phyloP scores from a whole-genome alignment of 2,329 filamentous ascomycete species.

The Cytospora chrysosperma region DNA sequence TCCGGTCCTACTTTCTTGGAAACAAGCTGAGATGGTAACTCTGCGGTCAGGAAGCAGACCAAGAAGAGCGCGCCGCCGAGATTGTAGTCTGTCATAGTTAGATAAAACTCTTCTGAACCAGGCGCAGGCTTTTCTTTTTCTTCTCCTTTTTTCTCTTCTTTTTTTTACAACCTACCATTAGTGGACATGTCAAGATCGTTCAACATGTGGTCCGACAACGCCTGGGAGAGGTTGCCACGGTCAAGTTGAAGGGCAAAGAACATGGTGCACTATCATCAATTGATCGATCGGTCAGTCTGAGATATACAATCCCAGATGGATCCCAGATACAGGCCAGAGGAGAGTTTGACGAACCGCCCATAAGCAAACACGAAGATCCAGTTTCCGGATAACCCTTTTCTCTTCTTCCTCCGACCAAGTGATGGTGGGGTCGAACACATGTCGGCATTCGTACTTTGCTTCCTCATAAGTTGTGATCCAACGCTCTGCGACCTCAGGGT shows the following conservation, averaged over 20 bases:
- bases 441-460: slow-evolving; percentile 50
- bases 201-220: slow-evolving; percentile 61
- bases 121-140: too few relatives aligned
- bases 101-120: not conserved
- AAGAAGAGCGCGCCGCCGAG: slow-evolving; percentile 51
- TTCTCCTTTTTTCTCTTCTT: too few relatives aligned
- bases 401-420: slow-evolving; percentile 55
- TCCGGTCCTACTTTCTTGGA: slow-evolving; percentile 46
- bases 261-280: slow-evolving; percentile 48
- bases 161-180: slow-evolving; percentile 43
- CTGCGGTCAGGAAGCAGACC: slow-evolving; percentile 51
- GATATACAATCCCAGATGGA: not conserved
- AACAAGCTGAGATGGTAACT: slow-evolving; percentile 58
- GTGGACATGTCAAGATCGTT: slow-evolving; percentile 47
- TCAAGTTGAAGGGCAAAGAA: slow-evolving; percentile 64
- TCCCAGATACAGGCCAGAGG: not conserved
- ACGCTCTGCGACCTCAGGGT: slow-evolving; percentile 32
- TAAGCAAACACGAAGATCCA: slow-evolving; percentile 40
- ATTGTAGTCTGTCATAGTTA: slow-evolving; percentile 40
- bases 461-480: slow-evolving; percentile 38
- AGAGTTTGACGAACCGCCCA: slow-evolving; percentile 34
- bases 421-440: slow-evolving; percentile 54
- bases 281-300: slow-evolving; percentile 27
- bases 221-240: slow-evolving; percentile 58
- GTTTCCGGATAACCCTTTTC: slow-evolving; percentile 49